Conservation (phyloP, 1,284 basidiomycete genomes). For the Leccinum subrobustum region DNA sequence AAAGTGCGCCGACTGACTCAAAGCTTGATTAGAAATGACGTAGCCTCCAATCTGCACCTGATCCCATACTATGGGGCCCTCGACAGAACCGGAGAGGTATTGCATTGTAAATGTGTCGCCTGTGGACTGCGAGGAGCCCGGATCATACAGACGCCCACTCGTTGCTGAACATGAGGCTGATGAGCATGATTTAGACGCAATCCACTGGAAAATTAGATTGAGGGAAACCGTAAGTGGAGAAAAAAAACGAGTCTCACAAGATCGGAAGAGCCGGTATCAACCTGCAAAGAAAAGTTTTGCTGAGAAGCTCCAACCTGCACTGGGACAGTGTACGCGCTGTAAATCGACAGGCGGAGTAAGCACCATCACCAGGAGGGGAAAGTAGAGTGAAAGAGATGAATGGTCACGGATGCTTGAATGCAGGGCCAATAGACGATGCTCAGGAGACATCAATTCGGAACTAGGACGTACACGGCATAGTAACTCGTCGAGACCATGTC, state of each 20-base stretch:
- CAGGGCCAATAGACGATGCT: background rate
- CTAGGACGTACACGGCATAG: slow-evolving; percentile 50
- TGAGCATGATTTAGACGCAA: slow-evolving; percentile 57
- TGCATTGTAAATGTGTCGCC: slow-evolving; percentile 44
- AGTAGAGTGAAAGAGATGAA: background rate
- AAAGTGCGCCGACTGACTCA: slow-evolving; percentile 43
- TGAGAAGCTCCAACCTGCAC: slow-evolving; percentile 47
- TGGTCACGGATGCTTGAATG: background rate
- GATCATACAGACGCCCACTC: slow-evolving; percentile 50
- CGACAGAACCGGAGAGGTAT: slow-evolving; percentile 58
- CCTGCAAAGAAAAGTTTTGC: slow-evolving; percentile 58
- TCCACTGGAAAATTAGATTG: slow-evolving; percentile 47
- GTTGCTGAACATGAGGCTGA: slow-evolving; percentile 46
- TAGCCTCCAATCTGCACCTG: slow-evolving; percentile 57
- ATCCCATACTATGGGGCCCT: slow-evolving; percentile 69
- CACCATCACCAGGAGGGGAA: background rate
- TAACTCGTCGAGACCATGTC: slow-evolving; percentile 48
- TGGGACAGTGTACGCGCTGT: slow-evolving; percentile 61
- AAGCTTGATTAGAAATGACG: slow-evolving; percentile 56
- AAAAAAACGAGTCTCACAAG: slow-evolving; percentile 45
- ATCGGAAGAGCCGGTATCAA: slow-evolving; percentile 77
- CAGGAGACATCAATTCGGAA: background rate
- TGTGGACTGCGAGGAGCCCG: slow-evolving; percentile 43
- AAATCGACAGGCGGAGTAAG: background rate
- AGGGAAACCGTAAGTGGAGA: slow-evolving; percentile 1